Evolutionary conservation across 2,329 filamentous ascomycete genomes (phyloP).

Genomic region (Scedosporium minutisporum): DNA sequence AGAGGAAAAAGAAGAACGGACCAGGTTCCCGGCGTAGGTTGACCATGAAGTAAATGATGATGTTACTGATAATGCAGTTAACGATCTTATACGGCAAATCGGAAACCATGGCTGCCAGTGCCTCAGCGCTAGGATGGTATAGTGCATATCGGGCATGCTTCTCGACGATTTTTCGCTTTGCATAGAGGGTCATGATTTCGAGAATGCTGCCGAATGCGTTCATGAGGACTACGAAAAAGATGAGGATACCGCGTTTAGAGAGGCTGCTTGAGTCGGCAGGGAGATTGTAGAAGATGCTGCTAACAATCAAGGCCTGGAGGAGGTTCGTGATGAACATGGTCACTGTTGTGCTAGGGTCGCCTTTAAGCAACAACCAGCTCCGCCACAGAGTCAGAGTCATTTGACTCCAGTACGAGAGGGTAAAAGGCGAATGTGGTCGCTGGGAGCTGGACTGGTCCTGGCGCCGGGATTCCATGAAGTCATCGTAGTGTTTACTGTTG

Average conservation of each 20-base stretch:
- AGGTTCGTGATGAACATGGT: constrained; percentile 32
- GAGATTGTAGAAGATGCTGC: constrained; percentile 39
- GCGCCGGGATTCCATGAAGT: constrained; percentile 17
- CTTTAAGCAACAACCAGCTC: constrained; percentile 7
- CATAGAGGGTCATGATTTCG: constrained; percentile 27
- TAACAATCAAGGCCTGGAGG: constrained; percentile 40
- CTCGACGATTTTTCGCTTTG: constrained; percentile 26
- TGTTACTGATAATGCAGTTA: constrained; percentile 25
- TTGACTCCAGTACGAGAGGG: constrained; percentile 36
- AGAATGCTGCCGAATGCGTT: constrained; percentile 34
- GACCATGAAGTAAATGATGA: constrained; percentile 31
- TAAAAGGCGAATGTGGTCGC: constrained; percentile 36
- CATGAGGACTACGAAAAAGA: constrained; percentile 45
- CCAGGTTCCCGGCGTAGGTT: constrained; percentile 38
- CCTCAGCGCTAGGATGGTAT: constrained; percentile 26
- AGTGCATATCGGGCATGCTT: constrained; percentile 30
- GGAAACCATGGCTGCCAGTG: constrained; percentile 11
- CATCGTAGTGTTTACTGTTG: constrained; percentile 14
- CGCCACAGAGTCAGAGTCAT: constrained; percentile 33
- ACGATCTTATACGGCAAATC: constrained; percentile 23
- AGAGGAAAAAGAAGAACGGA: constrained; percentile 55
- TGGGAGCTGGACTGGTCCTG: constrained; percentile 22
- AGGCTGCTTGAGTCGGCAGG: constrained; percentile 32
- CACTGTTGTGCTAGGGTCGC: constrained; percentile 18
- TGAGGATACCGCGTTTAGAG: constrained; percentile 32